Percentiles rank a stretch among this genome's conserved stretches.
Evolutionary conservation across 1,284 basidiomycete species (phyloP).

Genomic region (Pseudozyma tsukubaensis): DNA sequence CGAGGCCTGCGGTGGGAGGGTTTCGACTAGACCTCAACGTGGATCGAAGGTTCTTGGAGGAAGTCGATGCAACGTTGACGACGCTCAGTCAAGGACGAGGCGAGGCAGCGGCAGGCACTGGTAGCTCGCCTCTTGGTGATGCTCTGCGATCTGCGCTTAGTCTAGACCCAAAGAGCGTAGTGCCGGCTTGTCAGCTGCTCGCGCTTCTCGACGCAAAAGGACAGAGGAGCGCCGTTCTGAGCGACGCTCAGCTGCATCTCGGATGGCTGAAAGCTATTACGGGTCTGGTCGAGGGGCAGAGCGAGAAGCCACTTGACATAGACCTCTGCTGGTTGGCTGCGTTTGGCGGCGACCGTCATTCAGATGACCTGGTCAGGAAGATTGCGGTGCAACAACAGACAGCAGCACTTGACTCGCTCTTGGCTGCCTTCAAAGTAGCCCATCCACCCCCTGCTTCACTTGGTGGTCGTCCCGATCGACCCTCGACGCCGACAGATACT

Average conservation of each 20-base stretch:
- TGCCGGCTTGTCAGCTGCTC: slow-evolving; percentile 37
- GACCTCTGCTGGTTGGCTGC: slow-evolving; percentile 45
- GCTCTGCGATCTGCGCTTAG: slow-evolving; percentile 13
- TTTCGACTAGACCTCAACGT: slow-evolving; percentile 20
- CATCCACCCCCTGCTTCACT: slow-evolving; percentile 12
- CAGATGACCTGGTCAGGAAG: background rate
- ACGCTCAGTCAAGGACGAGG: background rate
- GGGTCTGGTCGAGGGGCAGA: slow-evolving; percentile 6
- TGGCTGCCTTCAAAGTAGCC: slow-evolving; percentile 7
- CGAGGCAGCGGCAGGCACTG: too few relatives aligned
- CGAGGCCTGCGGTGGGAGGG: slow-evolving; percentile 28
- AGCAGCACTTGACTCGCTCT: slow-evolving; percentile 3
- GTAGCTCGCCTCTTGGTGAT: background rate
- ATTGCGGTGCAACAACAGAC: slow-evolving; percentile 9
- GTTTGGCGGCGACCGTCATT: slow-evolving; percentile 11
- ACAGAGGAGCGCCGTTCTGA: background rate
- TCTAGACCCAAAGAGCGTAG: slow-evolving; percentile 1
- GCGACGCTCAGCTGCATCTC: slow-evolving; percentile 9
- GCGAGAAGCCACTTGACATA: background rate
- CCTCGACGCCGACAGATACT: background rate
- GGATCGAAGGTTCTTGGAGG: slow-evolving; percentile 1
- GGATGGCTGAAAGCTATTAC: slow-evolving; percentile 18
- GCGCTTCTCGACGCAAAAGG: background rate
- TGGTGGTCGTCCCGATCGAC: slow-evolving; percentile 6
- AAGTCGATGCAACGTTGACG: background rate